These are phyloP conservation scores for Dactylellina cionopaga DNA, from an alignment of 2,329 filamentous ascomycete genomes.

Conservation along the genomic window DNA sequence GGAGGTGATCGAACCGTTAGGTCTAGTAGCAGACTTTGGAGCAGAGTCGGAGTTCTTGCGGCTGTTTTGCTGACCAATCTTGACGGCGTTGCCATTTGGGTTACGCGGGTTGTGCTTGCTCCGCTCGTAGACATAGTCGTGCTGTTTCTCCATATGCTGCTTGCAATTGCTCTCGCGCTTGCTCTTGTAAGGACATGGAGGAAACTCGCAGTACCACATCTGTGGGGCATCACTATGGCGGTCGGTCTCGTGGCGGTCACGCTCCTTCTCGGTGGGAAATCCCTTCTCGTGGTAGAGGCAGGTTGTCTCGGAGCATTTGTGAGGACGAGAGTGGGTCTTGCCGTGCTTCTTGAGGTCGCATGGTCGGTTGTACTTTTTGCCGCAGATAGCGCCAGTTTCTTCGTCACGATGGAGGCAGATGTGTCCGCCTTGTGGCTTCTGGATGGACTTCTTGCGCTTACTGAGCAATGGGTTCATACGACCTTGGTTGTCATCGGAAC, in stretches of 20 bases:
- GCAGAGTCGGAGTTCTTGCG: constrained; percentile 50
- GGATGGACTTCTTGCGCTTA: constrained; percentile 72
- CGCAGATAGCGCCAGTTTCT: constrained; percentile 87
- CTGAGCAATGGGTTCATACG: constrained; percentile 41
- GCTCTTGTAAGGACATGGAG: constrained; percentile 88
- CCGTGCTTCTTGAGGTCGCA: constrained; percentile 98
- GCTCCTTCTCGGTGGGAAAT: constrained; percentile 98
- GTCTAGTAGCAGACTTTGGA: constrained; percentile 26
- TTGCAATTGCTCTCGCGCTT: constrained; percentile 98
- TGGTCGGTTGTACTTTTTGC: constrained; percentile 94
- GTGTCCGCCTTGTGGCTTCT: constrained; percentile 73
- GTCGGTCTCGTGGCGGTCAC: constrained; percentile 94
- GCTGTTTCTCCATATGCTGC: constrained; percentile 98
- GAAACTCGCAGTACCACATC: constrained; percentile 83
- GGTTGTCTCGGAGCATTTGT: constrained; percentile 83
- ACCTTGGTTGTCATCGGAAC: constrained; percentile 39
- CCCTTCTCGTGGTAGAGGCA: constrained; percentile 93
- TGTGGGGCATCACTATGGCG: constrained; percentile 85
- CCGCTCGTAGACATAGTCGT: constrained; percentile 88
- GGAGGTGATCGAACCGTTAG: constrained; percentile 26
- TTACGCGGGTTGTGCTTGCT: constrained; percentile 80
- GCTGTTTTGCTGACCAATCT: constrained; percentile 13
- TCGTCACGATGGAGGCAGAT: constrained; percentile 90
- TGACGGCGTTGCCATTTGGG: constrained; percentile 31
- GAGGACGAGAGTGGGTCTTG: constrained; percentile 95